phyloP scores from a whole-genome alignment of 352 stramenopile species.

The Phytophthora vignae region DNA sequence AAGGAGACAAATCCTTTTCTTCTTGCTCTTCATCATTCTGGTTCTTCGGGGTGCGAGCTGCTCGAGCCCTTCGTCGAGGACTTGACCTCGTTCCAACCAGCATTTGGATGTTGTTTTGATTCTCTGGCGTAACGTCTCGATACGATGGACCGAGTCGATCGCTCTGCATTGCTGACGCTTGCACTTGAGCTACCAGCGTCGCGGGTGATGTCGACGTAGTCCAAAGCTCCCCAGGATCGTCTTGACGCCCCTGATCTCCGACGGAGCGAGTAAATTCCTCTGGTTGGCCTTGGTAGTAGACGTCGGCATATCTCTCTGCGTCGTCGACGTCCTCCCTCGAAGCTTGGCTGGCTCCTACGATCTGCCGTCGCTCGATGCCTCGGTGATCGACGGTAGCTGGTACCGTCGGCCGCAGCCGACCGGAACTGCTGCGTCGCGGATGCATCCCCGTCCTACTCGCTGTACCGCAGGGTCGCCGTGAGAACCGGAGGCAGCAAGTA shows the following conservation, averaged over 20 bases:
- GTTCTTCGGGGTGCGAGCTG: neutral
- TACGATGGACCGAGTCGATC: neutral
- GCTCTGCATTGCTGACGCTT: neutral
- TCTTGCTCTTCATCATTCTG: neutral
- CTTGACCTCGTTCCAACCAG: neutral
- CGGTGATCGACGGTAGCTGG: slow-evolving; percentile 1
- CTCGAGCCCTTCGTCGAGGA: neutral
- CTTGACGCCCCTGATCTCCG: neutral
- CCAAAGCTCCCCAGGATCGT: neutral
- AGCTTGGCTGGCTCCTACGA: neutral
- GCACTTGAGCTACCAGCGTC: neutral
- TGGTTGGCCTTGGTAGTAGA: neutral
- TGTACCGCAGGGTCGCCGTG: neutral
- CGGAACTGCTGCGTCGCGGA: neutral
- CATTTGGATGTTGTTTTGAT: neutral
- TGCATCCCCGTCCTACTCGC: neutral
- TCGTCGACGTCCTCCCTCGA: neutral
- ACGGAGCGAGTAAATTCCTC: neutral
- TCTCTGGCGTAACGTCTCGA: neutral
- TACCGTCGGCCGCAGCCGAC: neutral
- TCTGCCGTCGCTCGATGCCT: neutral
- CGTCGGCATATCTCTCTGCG: neutral
- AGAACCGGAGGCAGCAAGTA: neutral
- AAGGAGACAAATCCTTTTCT: neutral
- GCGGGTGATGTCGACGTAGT: neutral